These are phyloP conservation scores for Penicillium pancosmium DNA, from an alignment of 495 filamentous ascomycete genomes.

Conservation along the genomic window DNA sequence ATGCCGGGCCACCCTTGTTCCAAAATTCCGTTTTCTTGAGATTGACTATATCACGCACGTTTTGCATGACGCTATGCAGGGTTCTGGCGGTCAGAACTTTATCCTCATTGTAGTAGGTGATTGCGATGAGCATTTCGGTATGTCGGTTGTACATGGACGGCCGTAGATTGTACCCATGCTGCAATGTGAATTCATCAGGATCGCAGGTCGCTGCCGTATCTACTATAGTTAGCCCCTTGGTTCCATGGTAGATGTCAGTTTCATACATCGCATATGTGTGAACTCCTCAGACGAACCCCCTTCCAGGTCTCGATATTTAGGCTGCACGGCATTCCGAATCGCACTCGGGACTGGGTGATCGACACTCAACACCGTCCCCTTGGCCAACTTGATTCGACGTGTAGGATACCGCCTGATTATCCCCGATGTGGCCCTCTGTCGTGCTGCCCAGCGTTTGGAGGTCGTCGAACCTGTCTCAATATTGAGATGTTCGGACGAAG, in stretches of 20 bases:
- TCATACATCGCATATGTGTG: slow-evolving; percentile 83
- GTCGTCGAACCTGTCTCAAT: slow-evolving; percentile 3
- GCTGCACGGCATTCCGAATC: slow-evolving; percentile 90
- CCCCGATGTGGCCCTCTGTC: slow-evolving; percentile 1
- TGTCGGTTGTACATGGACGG: slow-evolving; percentile 98
- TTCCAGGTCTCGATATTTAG: slow-evolving; percentile 85
- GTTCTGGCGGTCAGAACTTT: slow-evolving; percentile 89
- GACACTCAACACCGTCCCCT: slow-evolving; percentile 90
- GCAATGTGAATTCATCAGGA: slow-evolving; percentile 94
- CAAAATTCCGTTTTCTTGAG: slow-evolving; percentile 98
- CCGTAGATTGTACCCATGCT: slow-evolving; percentile 96
- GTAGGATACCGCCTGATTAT: slow-evolving; percentile 76
- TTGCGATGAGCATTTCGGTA: slow-evolving; percentile 92
- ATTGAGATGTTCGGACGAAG: slow-evolving; percentile 2
- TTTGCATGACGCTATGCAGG: slow-evolving; percentile 95
- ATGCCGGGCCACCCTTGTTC: slow-evolving; percentile 96
- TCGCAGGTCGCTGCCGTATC: slow-evolving; percentile 98
- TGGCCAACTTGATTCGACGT: slow-evolving; percentile 90
- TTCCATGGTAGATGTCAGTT: neutral
- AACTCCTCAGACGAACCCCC: slow-evolving; percentile 86
- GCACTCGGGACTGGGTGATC: slow-evolving; percentile 95
- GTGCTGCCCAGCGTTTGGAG: slow-evolving; percentile 10
- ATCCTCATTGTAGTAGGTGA: slow-evolving; percentile 98
- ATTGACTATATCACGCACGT: slow-evolving; percentile 94
- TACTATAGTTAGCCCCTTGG: slow-evolving; percentile 24